These are phyloP conservation scores for Exobasidium cylindrosporum DNA, from an alignment of 1,284 basidiomycete species.

Conservation along the genomic window DNA sequence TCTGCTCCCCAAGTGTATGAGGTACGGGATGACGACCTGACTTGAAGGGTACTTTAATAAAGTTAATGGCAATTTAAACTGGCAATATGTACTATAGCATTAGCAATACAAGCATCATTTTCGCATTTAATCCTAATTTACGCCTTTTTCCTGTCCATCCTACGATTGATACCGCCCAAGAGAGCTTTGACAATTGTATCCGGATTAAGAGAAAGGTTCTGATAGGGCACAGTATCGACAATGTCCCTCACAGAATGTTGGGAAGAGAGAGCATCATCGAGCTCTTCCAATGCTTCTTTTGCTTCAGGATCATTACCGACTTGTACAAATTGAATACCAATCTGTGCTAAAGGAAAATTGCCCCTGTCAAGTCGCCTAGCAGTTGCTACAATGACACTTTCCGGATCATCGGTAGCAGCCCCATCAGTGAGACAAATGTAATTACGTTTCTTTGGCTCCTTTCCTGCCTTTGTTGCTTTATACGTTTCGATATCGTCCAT, in stretches of 20 bases:
- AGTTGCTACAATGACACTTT: slow-evolving; percentile 60
- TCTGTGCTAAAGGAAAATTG: slow-evolving; percentile 60
- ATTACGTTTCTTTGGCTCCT: slow-evolving; percentile 21
- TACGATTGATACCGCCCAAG: slow-evolving; percentile 64
- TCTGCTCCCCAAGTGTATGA: not conserved
- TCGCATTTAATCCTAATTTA: not conserved
- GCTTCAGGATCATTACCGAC: slow-evolving; percentile 56
- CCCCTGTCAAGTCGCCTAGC: slow-evolving; percentile 61
- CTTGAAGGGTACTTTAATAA: no score
- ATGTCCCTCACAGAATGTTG: slow-evolving; percentile 54
- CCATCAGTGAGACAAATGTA: slow-evolving; percentile 31
- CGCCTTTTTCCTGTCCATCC: slow-evolving; percentile 29
- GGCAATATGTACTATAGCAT: not conserved
- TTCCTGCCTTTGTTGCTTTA: slow-evolving; percentile 13
- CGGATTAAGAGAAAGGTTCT: slow-evolving; percentile 57
- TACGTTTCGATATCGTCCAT: slow-evolving; percentile 26
- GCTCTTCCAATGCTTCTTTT: slow-evolving; percentile 58
- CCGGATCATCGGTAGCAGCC: slow-evolving; percentile 59
- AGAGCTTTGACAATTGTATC: slow-evolving; percentile 61
- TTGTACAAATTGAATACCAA: slow-evolving; percentile 66
- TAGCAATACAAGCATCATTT: not conserved
- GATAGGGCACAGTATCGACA: slow-evolving; percentile 65
- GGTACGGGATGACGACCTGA: not conserved
- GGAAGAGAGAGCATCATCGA: slow-evolving; percentile 59
- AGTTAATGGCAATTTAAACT: no score